These are phyloP conservation scores for Tulasnella sp. DNA, from an alignment of 768 basidiomycete species.

Conservation along the genomic window DNA sequence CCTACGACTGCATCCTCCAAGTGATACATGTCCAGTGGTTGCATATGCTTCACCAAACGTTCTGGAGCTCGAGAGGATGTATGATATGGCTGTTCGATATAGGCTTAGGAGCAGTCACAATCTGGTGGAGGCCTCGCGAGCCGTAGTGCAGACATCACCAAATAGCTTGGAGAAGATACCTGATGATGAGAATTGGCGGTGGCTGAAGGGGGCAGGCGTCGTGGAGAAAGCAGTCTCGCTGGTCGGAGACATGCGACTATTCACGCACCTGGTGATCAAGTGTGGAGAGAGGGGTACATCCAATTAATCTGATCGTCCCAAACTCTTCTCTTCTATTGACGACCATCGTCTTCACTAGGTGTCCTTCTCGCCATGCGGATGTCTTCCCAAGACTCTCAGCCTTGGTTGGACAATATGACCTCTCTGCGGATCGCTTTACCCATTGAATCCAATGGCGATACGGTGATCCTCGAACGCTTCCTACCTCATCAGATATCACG, in stretches of 20 bases:
- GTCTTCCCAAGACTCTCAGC: slow-evolving; percentile 32
- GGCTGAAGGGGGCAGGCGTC: too few relatives aligned
- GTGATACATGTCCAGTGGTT: slow-evolving; percentile 36
- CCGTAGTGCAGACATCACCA: too few relatives aligned
- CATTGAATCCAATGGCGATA: slow-evolving; percentile 33
- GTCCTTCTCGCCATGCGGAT: slow-evolving; percentile 53
- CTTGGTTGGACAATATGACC: slow-evolving; percentile 43
- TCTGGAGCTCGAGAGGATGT: slow-evolving; percentile 51
- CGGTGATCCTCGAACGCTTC: slow-evolving; percentile 62
- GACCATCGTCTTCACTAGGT: slow-evolving; percentile 29
- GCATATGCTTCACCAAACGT: slow-evolving; percentile 77
- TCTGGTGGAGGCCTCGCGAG: too few relatives aligned
- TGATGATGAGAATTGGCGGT: slow-evolving; percentile 19
- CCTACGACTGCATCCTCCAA: slow-evolving; percentile 4
- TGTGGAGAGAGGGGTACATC: slow-evolving; percentile 46
- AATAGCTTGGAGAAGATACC: too few relatives aligned
- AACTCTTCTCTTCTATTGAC: slow-evolving; percentile 5
- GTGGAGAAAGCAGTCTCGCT: slow-evolving; percentile 36
- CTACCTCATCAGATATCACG: slow-evolving; percentile 39
- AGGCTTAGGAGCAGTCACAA: too few relatives aligned
- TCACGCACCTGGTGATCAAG: slow-evolving; percentile 76
- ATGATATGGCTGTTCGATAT: slow-evolving; percentile 1
- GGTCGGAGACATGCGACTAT: slow-evolving; percentile 59
- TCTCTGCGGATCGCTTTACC: slow-evolving; percentile 45
- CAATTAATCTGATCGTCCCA: slow-evolving; percentile 19